These are phyloP conservation scores for Xylaria digitata DNA, from an alignment of 2,329 filamentous ascomycete species.

Conservation along the genomic window DNA sequence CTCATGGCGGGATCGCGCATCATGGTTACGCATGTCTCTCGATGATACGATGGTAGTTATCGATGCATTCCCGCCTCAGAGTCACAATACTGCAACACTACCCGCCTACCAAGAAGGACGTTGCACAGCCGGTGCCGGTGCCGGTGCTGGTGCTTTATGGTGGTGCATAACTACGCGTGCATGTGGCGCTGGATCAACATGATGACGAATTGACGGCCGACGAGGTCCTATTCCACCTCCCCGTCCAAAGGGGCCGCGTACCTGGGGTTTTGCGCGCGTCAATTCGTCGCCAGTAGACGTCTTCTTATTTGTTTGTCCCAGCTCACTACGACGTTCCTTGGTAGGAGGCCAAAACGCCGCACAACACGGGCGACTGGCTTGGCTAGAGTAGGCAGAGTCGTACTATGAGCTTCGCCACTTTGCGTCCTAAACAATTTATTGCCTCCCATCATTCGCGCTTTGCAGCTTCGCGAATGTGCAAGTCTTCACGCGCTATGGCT, in stretches of 20 bases:
- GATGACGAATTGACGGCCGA: conserved; percentile 7
- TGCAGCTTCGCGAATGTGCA: conserved; percentile 5
- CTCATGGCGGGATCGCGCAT: conserved; percentile 1
- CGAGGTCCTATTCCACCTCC: not conserved
- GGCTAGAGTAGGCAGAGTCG: not conserved
- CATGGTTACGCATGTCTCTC: conserved; percentile 14
- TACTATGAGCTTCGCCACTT: not conserved
- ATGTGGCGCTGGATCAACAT: conserved; percentile 17
- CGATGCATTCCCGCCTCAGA: conserved; percentile 4
- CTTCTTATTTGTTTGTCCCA: conserved; percentile 8
- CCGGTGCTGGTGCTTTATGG: no score
- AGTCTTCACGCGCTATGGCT: conserved; percentile 18
- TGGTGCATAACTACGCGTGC: not conserved
- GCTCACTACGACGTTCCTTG: conserved; percentile 10
- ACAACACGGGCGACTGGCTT: not conserved
- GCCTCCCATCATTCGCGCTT: not conserved
- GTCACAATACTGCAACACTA: conserved; percentile 1
- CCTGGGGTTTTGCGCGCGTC: not conserved
- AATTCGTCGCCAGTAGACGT: conserved; percentile 1
- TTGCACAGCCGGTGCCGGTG: conserved; percentile 6
- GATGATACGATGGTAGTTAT: not conserved
- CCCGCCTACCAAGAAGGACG: not conserved
- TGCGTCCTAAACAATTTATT: conserved; percentile 2
- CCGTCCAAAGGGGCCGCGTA: not conserved
- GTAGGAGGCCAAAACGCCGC: not conserved